These are phyloP conservation scores for Tetrastigma voinierianum DNA, from an alignment of 164 flowering plant species.

Conservation along the genomic window DNA sequence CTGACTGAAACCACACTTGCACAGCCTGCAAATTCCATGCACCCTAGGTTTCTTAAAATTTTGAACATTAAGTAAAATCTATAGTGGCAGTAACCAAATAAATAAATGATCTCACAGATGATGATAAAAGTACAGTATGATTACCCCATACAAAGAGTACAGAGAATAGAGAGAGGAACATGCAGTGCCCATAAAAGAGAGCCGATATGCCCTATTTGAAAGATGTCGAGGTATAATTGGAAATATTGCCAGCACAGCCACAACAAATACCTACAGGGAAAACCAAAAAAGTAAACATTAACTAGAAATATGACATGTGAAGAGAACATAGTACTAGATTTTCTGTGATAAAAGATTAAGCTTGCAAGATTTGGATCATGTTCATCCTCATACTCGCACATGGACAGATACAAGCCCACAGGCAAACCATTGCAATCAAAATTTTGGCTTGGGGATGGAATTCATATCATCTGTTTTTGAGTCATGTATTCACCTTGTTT, in stretches of 20 bases:
- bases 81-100: not conserved
- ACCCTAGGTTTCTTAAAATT: slow-evolving; percentile 81
- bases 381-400: no score
- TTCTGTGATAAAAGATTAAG: no score
- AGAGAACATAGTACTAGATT: slow-evolving; percentile 6
- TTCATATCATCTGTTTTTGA: no score
- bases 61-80: slow-evolving; percentile 9
- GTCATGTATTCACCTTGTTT: no score
- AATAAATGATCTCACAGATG: not conserved
- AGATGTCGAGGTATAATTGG: slow-evolving; percentile 74
- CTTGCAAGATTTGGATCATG: not conserved
- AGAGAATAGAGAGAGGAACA: slow-evolving; percentile 77
- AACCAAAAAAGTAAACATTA: slow-evolving; percentile 4
- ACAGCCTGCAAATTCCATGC: slow-evolving; percentile 89
- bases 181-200: slow-evolving; percentile 86
- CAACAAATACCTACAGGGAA: slow-evolving; percentile 68
- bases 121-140: not conserved
- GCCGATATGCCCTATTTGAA: slow-evolving; percentile 79
- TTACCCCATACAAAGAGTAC: slow-evolving; percentile 91
- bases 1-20: slow-evolving; percentile 88
- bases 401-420: no score
- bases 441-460: no score
- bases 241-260: slow-evolving; percentile 82
- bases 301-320: not conserved
- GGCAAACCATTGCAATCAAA: no score